These are phyloP conservation scores for Clitoria ternatea DNA, from an alignment of 306 rosid species.

Conservation along the genomic window DNA sequence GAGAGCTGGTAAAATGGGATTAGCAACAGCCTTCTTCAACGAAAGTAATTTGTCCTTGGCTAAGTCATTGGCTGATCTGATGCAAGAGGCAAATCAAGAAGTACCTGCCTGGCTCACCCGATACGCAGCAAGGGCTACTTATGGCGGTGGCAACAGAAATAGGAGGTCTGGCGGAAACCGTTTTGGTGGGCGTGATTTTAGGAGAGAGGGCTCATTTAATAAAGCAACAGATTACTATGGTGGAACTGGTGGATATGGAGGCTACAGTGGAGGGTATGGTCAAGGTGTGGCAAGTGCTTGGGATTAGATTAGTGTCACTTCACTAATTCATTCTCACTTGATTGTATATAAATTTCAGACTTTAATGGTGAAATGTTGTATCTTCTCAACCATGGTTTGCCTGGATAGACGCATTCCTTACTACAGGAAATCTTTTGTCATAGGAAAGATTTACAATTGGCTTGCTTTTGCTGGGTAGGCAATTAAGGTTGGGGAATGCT, in stretches of 20 bases:
- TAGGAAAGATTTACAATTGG: slow-evolving; percentile 22
- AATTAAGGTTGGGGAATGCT: slow-evolving; percentile 25
- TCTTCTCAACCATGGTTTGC: slow-evolving; percentile 32
- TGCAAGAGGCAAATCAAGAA: slow-evolving; percentile 85
- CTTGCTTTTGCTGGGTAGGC: slow-evolving; percentile 28
- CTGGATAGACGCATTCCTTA: slow-evolving; percentile 19
- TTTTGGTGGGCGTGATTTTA: slow-evolving; percentile 73
- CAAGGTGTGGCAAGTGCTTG: slow-evolving; percentile 72
- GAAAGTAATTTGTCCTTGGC: slow-evolving; percentile 57
- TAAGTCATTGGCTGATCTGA: slow-evolving; percentile 65
- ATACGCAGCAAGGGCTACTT: slow-evolving; percentile 51
- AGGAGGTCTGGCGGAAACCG: slow-evolving; percentile 60
- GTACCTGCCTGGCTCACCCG: slow-evolving; percentile 78
- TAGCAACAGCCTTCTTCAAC: slow-evolving; percentile 81
- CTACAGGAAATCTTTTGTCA: slow-evolving; percentile 13
- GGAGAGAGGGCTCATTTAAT: slow-evolving; percentile 48
- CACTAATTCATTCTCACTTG: slow-evolving; percentile 26
- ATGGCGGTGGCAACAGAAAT: slow-evolving; percentile 49
- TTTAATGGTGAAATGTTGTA: slow-evolving; percentile 20
- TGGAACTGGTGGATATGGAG: slow-evolving; percentile 53
- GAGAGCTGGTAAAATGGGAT: slow-evolving; percentile 74
- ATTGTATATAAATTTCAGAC: slow-evolving; percentile 44
- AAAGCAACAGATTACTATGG: slow-evolving; percentile 53
- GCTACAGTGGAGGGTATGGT: slow-evolving; percentile 50
- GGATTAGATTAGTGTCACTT: slow-evolving; percentile 53